These are phyloP conservation scores for Ceriops decandra DNA, from an alignment of 345 rosid species.

Conservation along the genomic window DNA sequence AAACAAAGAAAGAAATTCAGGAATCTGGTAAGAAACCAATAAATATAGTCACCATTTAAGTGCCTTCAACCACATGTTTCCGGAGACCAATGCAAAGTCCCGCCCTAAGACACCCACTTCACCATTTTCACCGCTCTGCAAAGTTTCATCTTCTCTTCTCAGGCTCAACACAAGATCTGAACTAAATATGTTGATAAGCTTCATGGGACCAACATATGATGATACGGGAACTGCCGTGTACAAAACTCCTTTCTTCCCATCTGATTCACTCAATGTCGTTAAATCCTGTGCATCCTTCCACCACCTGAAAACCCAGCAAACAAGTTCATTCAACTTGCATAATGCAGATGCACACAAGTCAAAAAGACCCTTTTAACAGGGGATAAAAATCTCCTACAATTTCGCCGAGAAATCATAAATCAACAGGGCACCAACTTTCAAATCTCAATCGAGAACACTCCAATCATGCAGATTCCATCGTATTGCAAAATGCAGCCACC, in stretches of 20 bases:
- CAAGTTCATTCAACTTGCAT: slow-evolving; percentile 7
- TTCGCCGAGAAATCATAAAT: too few species aligned
- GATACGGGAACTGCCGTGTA: slow-evolving; percentile 63
- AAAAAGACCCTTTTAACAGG: background rate
- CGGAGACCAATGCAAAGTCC: slow-evolving; percentile 89
- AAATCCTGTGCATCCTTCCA: slow-evolving; percentile 82
- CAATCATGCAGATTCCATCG: slow-evolving; percentile 1
- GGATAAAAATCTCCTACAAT: background rate
- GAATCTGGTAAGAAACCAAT: background rate
- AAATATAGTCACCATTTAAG: slow-evolving; percentile 60
- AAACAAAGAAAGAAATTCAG: background rate
- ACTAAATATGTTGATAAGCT: slow-evolving; percentile 80
- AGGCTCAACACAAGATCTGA: slow-evolving; percentile 74
- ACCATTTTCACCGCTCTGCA: slow-evolving; percentile 47
- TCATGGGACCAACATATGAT: slow-evolving; percentile 81
- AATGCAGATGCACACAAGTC: slow-evolving; percentile 7
- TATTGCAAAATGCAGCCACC: background rate
- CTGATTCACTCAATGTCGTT: slow-evolving; percentile 33
- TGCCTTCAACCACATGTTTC: slow-evolving; percentile 94
- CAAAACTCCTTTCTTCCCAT: slow-evolving; percentile 56
- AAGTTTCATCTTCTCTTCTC: slow-evolving; percentile 62
- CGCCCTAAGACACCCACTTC: slow-evolving; percentile 83
- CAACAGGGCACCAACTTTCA: background rate
- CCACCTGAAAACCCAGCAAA: slow-evolving; percentile 57
- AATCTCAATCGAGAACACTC: background rate